Conservation (phyloP, 352 stramenopile species). For the Phytophthora constricta region DNA sequence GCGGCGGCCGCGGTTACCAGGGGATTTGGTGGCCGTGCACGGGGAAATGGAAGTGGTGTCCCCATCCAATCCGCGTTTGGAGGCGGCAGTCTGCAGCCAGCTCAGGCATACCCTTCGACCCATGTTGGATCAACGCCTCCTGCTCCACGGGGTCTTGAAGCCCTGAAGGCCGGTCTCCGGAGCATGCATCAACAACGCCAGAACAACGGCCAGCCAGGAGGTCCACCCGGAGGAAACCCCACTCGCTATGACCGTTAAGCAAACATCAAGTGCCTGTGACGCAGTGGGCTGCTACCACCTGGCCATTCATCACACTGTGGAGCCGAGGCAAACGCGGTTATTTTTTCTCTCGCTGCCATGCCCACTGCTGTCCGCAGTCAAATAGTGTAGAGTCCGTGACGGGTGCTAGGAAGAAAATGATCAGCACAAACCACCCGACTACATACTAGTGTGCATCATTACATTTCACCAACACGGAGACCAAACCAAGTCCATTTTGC, state of each 20-base stretch:
- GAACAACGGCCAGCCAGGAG: conserved; percentile 22
- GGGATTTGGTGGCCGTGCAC: conserved; percentile 37
- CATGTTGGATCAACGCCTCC: conserved; percentile 38
- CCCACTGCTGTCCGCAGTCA: conserved; percentile 10
- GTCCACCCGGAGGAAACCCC: conserved; percentile 24
- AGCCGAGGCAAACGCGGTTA: no score
- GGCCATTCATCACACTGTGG: no score
- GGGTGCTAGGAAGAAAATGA: conserved; percentile 30
- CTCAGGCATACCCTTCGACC: conserved; percentile 58
- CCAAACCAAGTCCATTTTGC: conserved; percentile 1
- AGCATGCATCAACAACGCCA: conserved; percentile 87
- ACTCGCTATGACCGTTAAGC: conserved; percentile 68
- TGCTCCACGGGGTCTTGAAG: conserved; percentile 62
- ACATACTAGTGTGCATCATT: conserved; percentile 16
- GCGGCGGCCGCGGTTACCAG: conserved; percentile 36
- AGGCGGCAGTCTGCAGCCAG: conserved; percentile 55
- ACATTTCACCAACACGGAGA: no score
- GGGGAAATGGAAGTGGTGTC: conserved; percentile 41
- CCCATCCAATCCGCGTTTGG: conserved; percentile 74
- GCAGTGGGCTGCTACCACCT: not conserved
- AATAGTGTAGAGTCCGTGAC: conserved; percentile 41
- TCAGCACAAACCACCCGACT: conserved; percentile 21
- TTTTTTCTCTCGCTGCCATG: no score
- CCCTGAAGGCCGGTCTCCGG: conserved; percentile 79
- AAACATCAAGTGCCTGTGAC: conserved; percentile 1